Conservation (phyloP, 2,329 filamentous ascomycete genomes). For the Aspergillus flavus region DNA sequence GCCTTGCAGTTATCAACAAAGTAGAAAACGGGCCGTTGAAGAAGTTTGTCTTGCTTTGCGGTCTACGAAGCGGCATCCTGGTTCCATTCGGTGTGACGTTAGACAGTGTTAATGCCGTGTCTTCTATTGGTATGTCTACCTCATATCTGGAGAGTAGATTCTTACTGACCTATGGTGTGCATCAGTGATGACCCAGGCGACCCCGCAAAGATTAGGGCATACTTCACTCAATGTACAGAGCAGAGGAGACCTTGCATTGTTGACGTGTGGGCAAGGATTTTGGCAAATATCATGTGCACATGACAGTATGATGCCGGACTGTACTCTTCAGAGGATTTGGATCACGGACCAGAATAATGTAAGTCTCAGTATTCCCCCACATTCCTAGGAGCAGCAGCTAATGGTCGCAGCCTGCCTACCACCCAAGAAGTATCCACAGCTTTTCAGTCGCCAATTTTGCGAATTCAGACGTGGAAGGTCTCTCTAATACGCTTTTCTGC, state of each 20-base stretch:
- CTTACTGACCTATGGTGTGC: slow-evolving; percentile 14
- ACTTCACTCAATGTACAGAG: slow-evolving; percentile 41
- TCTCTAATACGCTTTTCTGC: slow-evolving; percentile 51
- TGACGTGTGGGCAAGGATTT: slow-evolving; percentile 41
- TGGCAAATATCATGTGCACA: slow-evolving; percentile 39
- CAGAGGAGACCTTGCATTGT: slow-evolving; percentile 32
- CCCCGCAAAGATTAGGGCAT: slow-evolving; percentile 36
- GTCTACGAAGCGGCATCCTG: slow-evolving; percentile 49
- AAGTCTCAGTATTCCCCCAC: slow-evolving; percentile 18
- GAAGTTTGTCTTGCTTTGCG: slow-evolving; percentile 43
- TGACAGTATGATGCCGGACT: slow-evolving; percentile 27
- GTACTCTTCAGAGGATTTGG: slow-evolving; percentile 40
- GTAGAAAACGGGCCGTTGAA: slow-evolving; percentile 12
- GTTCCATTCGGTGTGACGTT: slow-evolving; percentile 39
- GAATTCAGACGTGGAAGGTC: slow-evolving; percentile 23
- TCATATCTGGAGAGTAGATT: neutral
- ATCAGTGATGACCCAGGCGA: slow-evolving; percentile 36
- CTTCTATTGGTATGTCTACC: slow-evolving; percentile 31
- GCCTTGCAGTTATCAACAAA: slow-evolving; percentile 32
- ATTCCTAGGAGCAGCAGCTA: slow-evolving; percentile 8
- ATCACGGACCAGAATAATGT: slow-evolving; percentile 48
- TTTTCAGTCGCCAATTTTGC: slow-evolving; percentile 38
- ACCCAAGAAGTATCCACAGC: slow-evolving; percentile 38
- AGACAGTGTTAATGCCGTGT: slow-evolving; percentile 18
- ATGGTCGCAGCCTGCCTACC: slow-evolving; percentile 39